These are phyloP conservation scores for Rhododendron griersonianum DNA, from an alignment of 148 eudicot species.

Conservation along the genomic window DNA sequence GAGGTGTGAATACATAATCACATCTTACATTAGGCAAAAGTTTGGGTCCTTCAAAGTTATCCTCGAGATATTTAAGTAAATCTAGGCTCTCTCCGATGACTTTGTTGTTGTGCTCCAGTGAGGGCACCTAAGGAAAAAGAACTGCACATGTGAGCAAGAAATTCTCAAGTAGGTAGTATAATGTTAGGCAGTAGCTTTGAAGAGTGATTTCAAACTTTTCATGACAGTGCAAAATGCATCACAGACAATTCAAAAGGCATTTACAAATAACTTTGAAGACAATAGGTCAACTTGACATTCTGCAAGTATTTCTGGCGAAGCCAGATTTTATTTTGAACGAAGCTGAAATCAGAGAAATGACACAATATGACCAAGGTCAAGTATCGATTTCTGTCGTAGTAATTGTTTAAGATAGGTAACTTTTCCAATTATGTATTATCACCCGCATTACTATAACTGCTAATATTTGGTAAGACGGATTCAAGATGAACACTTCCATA, in stretches of 20 bases:
- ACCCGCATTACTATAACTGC: neutral
- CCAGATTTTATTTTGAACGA: neutral
- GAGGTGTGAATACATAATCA: neutral
- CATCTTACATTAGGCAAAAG: slow-evolving; percentile 59
- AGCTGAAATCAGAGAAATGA: neutral
- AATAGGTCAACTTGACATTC: neutral
- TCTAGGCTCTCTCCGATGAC: slow-evolving; percentile 68
- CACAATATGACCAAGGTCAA: neutral
- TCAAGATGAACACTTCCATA: neutral
- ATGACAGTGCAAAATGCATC: neutral
- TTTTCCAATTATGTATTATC: neutral
- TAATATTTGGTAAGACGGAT: neutral
- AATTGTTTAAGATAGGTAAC: neutral
- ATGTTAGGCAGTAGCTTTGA: neutral
- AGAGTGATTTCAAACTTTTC: neutral
- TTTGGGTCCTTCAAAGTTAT: slow-evolving; percentile 68
- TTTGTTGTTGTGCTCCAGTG: slow-evolving; percentile 63
- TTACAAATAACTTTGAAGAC: neutral
- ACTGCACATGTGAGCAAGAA: neutral
- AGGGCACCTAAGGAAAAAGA: slow-evolving; percentile 45
- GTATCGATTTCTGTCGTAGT: neutral
- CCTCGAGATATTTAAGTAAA: slow-evolving; percentile 61
- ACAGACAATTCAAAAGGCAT: neutral
- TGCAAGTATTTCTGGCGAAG: neutral
- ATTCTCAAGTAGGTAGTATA: neutral